Evolutionary conservation across 2,329 filamentous ascomycete genomes (phyloP).

Genomic region (Bimuria novae-zelandiae): DNA sequence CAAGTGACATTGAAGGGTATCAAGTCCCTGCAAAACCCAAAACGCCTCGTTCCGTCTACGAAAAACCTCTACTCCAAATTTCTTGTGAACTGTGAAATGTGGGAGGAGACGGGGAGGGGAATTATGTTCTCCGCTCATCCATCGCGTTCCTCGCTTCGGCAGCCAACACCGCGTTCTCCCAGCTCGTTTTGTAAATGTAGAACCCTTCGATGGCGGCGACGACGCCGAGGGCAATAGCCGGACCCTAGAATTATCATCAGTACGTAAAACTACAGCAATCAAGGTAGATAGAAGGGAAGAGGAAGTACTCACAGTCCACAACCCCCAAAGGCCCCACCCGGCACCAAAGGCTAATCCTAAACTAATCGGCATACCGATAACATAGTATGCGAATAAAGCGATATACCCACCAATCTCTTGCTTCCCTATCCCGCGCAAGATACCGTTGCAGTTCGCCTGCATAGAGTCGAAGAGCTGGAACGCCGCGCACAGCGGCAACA

Average conservation of each 20-base stretch:
- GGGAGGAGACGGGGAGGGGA: too few species aligned
- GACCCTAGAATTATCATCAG: constrained; percentile 40
- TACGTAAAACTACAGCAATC: not conserved
- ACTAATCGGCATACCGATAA: constrained; percentile 81
- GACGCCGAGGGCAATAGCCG: constrained; percentile 66
- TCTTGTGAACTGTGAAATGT: too few species aligned
- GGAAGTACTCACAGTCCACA: constrained; percentile 64
- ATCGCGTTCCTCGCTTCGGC: constrained; percentile 60
- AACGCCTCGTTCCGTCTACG: not conserved
- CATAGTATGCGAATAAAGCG: constrained; percentile 85
- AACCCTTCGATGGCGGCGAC: constrained; percentile 61
- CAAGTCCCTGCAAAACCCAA: not conserved
- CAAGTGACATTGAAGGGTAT: not conserved
- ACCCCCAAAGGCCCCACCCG: constrained; percentile 74
- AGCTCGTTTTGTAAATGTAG: constrained; percentile 61
- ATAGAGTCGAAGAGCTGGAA: constrained; percentile 91
- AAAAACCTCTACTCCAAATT: not conserved
- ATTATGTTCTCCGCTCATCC: constrained; percentile 4
- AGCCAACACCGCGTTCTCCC: constrained; percentile 64
- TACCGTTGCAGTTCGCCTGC: constrained; percentile 77
- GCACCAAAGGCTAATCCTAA: constrained; percentile 78
- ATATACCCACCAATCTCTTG: constrained; percentile 90
- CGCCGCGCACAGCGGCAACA: constrained; percentile 79
- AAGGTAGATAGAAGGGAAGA: not conserved
- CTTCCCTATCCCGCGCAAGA: constrained; percentile 83